Base-by-base conservation (phyloP, 2,329 filamentous ascomycete genomes). In the Aspergillus ibericus region DNA sequence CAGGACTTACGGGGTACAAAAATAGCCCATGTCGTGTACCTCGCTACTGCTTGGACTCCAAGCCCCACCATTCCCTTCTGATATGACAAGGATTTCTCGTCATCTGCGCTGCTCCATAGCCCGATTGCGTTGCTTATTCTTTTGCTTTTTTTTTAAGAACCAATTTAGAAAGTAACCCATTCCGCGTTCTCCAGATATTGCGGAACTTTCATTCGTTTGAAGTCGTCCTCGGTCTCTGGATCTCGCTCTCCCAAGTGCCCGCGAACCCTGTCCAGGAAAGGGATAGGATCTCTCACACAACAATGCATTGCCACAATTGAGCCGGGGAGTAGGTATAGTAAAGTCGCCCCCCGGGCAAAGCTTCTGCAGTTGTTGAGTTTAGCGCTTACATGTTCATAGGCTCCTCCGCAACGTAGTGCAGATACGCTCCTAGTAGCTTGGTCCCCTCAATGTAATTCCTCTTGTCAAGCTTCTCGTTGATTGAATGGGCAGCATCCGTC, bases 381-480 rank as follows among this genome's bases (percentile, higher is more conserved):
- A 13, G n/a, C 9, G 4, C 8, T 22, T 18, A 53, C 7, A 34
- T 22, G 51, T 50, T 40, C 40, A 82, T 87, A 38, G 91, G 87
- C 83, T 99, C 95, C 74, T 93, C 91, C 1, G 93, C 92, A 65
- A 96, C 92, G 69, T 97, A 97, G 80, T 98, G 93, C 72, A 99
- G 80, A 75, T 99, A 99, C 3, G 93, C 91, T 49, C 95, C 95
- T 58, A 99, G 79, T 63, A 99, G 80, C 85, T 99, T 99, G 69
- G 91, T 97, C 50, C 95, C 95, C 82, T 99, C 92, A 71, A 99
- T 96, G 77, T 99, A 99, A 80, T 99, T 99, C 73, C 85, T 87
- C 84, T 90, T 92, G 77, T 99, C 95, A 58, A 99, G 83, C 84
- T 96, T 97, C 85, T 98, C 95, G 76, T 99, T 99, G 78, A 97